A percentile compares a stretch with the other conserved stretches of the same genome.
Evolutionary conservation across 495 filamentous ascomycete genomes (phyloP).

Genomic region (Neurospora hispaniola): DNA sequence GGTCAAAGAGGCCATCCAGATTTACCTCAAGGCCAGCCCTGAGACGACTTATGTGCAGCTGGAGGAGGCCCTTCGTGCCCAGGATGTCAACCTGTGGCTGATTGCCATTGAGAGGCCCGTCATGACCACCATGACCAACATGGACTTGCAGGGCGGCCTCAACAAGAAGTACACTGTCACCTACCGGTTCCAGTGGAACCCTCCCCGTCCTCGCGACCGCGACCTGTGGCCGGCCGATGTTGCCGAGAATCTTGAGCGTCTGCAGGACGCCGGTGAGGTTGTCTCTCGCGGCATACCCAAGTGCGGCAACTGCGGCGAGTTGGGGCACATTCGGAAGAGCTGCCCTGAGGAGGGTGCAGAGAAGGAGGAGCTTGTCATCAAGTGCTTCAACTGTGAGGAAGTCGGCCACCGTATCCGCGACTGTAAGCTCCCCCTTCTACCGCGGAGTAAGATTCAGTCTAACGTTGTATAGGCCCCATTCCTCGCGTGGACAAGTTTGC

Average conservation of each 20-base stretch:
- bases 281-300: conserved; percentile 55
- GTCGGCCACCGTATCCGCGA: conserved; percentile 61
- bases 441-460: conserved; percentile 11
- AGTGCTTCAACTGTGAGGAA: conserved; percentile 66
- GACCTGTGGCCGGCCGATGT: conserved; percentile 51
- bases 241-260: conserved; percentile 65
- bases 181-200: conserved; percentile 53
- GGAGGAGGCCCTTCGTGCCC: conserved; percentile 59
- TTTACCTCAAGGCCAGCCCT: conserved; percentile 65
- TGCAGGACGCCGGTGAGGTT: conserved; percentile 59
- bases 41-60: conserved; percentile 57
- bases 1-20: conserved; percentile 58
- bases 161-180: conserved; percentile 65
- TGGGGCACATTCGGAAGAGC: conserved; percentile 58
- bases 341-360: conserved; percentile 54
- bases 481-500: conserved; percentile 47
- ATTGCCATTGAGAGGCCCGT: conserved; percentile 64
- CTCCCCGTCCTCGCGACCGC: conserved; percentile 49
- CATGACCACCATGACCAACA: conserved; percentile 55
- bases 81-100: conserved; percentile 53
- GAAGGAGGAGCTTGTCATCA: conserved; percentile 40
- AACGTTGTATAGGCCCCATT: conserved; percentile 31
- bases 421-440: conserved; percentile 36
- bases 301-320: conserved; percentile 60
- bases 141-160: conserved; percentile 74